These are phyloP conservation scores for Collariella sp. DNA, from an alignment of 495 filamentous ascomycete genomes.

Conservation along the genomic window DNA sequence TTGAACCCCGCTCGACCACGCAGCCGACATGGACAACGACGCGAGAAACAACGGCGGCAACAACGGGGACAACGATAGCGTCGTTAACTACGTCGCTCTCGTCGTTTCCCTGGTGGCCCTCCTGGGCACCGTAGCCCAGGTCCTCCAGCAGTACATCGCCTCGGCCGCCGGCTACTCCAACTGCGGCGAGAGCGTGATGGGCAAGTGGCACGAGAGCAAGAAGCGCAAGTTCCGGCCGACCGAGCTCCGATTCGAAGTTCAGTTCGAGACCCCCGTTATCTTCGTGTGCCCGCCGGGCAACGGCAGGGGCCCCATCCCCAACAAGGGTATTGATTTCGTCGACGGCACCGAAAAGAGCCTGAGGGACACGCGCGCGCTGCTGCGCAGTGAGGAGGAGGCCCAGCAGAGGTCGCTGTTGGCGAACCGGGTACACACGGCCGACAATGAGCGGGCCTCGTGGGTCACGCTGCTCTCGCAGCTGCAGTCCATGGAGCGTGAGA, in stretches of 20 bases:
- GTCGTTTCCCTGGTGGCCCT: slow-evolving; percentile 33
- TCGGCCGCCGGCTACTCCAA: slow-evolving; percentile 35
- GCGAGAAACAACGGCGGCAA: neutral
- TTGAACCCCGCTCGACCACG: neutral
- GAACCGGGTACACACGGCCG: slow-evolving; percentile 34
- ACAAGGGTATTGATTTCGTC: slow-evolving; percentile 30
- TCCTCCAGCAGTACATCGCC: slow-evolving; percentile 38
- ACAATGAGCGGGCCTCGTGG: slow-evolving; percentile 44
- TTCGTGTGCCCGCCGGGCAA: slow-evolving; percentile 39
- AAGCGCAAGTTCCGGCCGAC: slow-evolving; percentile 30
- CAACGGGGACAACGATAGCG: slow-evolving; percentile 1
- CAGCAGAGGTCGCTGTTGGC: slow-evolving; percentile 11
- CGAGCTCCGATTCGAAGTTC: slow-evolving; percentile 44
- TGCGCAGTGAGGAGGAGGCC: slow-evolving; percentile 16
- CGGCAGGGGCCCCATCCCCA: slow-evolving; percentile 29
- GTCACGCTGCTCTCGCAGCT: slow-evolving; percentile 35
- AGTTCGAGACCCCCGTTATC: slow-evolving; percentile 42
- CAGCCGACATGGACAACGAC: slow-evolving; percentile 1
- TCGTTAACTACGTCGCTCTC: slow-evolving; percentile 25
- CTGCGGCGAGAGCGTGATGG: slow-evolving; percentile 38
- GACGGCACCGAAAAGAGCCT: slow-evolving; percentile 32
- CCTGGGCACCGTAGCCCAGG: slow-evolving; percentile 31
- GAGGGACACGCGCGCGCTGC: slow-evolving; percentile 23
- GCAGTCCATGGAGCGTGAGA: slow-evolving; percentile 38
- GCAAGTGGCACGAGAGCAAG: slow-evolving; percentile 35